Conservation (phyloP, 2,329 filamentous ascomycete genomes). For the Fusarium staphyleae region DNA sequence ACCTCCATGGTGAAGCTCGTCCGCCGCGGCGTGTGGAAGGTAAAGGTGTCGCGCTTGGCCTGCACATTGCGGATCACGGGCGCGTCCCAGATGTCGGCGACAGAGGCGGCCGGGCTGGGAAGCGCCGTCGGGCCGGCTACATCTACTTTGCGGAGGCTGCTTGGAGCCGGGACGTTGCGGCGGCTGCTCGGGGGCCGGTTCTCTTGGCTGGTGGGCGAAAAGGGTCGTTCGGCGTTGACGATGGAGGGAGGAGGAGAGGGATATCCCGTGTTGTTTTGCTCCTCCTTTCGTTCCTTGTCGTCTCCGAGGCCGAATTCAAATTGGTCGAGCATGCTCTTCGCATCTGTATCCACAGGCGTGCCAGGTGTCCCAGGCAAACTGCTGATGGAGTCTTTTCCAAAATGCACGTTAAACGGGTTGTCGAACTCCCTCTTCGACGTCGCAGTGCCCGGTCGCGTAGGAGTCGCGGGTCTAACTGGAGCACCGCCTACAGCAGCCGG, state of each 20-base stretch:
- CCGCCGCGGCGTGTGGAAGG: slow-evolving; percentile 53
- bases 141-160: slow-evolving; percentile 40
- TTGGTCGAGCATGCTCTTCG: slow-evolving; percentile 51
- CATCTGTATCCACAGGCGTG: slow-evolving; percentile 26
- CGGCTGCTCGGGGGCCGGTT: slow-evolving; percentile 29
- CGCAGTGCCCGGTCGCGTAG: slow-evolving; percentile 47
- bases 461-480: slow-evolving; percentile 35
- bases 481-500: slow-evolving; percentile 42
- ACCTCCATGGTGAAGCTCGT: slow-evolving; percentile 59
- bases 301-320: slow-evolving; percentile 47
- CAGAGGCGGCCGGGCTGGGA: slow-evolving; percentile 54
- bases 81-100: slow-evolving; percentile 45
- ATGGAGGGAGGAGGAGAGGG: slow-evolving; percentile 51
- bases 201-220: slow-evolving; percentile 34
- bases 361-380: slow-evolving; percentile 39
- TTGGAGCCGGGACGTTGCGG: slow-evolving; percentile 32
- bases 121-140: slow-evolving; percentile 45
- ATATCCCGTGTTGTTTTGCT: slow-evolving; percentile 36
- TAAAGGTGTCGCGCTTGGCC: slow-evolving; percentile 61
- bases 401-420: slow-evolving; percentile 58
- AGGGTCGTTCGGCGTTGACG: slow-evolving; percentile 41
- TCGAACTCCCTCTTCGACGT: slow-evolving; percentile 50
- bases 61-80: slow-evolving; percentile 57
- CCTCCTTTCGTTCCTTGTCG: slow-evolving; percentile 19
- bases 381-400: slow-evolving; percentile 43